These are phyloP conservation scores for Auricularia auricula-judae DNA, from an alignment of 768 basidiomycete species.

Conservation along the genomic window DNA sequence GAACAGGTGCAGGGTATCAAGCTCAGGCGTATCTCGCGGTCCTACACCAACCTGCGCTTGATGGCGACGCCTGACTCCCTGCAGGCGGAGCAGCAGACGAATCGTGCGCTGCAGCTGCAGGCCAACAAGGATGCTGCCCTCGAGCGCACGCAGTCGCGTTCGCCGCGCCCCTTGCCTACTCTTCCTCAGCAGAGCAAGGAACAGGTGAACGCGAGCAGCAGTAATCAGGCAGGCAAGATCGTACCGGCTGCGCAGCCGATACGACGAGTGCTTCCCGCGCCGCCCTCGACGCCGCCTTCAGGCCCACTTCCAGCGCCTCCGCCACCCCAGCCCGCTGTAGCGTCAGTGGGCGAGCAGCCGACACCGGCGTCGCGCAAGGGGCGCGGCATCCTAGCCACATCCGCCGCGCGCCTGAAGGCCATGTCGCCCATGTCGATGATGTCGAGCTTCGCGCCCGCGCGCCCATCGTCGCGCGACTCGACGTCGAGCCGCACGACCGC, in stretches of 20 bases:
- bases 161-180: background rate
- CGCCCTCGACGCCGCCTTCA: no score
- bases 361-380: background rate
- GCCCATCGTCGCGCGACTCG: background rate
- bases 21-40: background rate
- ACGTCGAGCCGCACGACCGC: background rate
- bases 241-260: no score
- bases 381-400: background rate
- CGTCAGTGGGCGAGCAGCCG: background rate
- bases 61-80: background rate
- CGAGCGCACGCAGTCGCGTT: background rate
- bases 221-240: no score
- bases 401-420: background rate
- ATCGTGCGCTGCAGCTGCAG: background rate
- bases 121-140: background rate
- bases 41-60: background rate
- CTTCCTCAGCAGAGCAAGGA: no score
- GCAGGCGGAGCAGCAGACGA: background rate
- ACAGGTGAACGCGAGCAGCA: no score
- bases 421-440: background rate
- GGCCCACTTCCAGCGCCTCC: no score
- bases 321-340: background rate
- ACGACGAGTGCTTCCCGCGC: background rate
- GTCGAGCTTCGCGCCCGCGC: background rate
- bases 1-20: background rate